Evolutionary conservation across 1,284 basidiomycete species (phyloP), one percentile per base, ranked within the genome.

Genomic region (Phlebopus sp.): DNA sequence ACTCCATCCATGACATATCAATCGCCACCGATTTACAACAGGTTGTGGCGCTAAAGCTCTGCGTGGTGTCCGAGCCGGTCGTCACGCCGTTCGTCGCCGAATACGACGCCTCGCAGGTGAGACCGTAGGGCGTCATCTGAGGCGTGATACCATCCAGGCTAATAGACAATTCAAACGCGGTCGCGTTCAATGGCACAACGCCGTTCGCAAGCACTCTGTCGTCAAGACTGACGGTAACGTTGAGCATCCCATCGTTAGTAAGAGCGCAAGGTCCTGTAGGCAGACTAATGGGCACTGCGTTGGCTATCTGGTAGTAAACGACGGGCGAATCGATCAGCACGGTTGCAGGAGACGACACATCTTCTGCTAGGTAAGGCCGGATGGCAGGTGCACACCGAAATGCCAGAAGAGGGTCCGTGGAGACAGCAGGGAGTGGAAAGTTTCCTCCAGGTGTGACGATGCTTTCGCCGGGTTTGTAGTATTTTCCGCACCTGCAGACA

Each of bases 331-430:
- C 62, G 35, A 68, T 53, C 35, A 67, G 44, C 32, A 68, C 41
- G 25, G 43, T 44, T 25, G 57, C 61, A 3, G 53, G 52, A 1
- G 48, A 53, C 15, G 10, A 32, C 23, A 50, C 30, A 21, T 67
- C 66, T 40, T 61, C 63, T 27, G 46, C 66, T 29, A 68, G 62
- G 47, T 68, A 67, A 3, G 66, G 63, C 7, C 54, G 59, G 8
- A 67, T 55, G 18, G 61, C 63, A 8, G 64, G 63, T n/a, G 60
- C 54, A 32, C 66, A 68, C 0, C 52, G 61, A 27, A 66, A 49
- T 9, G 66, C 63, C 21, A 66, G 65, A 25, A 68, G 55, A 6
- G 65, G 5, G 1, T 55, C 37, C 0, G 51, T 30, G 17, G 59
- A 64, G 1, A 42, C n/a, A 9, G 52, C 19, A 1, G 61, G 55